phyloP scores from a whole-genome alignment of 2,329 filamentous ascomycete genomes.

The Macrophomina tecta region DNA sequence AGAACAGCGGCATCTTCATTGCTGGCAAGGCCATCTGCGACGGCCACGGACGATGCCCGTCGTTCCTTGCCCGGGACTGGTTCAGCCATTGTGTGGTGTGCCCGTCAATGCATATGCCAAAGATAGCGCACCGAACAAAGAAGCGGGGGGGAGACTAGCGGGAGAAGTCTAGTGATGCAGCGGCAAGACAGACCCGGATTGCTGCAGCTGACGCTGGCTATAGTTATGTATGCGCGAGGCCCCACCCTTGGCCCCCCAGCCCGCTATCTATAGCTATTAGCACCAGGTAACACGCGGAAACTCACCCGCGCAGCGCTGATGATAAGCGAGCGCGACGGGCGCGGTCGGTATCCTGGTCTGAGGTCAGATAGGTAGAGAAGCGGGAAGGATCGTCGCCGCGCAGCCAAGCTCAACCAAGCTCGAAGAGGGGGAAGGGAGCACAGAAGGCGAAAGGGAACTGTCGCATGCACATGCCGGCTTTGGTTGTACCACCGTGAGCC shows the following conservation, averaged over 20 bases:
- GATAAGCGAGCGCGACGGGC: slow-evolving; percentile 10
- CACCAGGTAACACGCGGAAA: not conserved
- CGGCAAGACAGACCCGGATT: not conserved
- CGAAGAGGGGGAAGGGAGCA: not conserved
- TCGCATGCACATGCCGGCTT: slow-evolving; percentile 11
- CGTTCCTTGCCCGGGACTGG: slow-evolving; percentile 12
- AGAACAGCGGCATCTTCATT: slow-evolving; percentile 50
- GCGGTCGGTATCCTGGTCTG: not conserved
- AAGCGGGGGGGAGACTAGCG: not conserved
- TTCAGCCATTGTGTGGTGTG: slow-evolving; percentile 5
- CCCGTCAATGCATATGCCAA: not conserved
- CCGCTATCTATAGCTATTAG: slow-evolving; percentile 13
- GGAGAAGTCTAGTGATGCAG: not conserved
- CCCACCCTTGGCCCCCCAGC: not conserved
- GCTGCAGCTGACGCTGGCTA: not conserved
- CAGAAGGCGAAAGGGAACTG: not conserved
- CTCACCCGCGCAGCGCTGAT: slow-evolving; percentile 2
- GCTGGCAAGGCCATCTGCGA: slow-evolving; percentile 38
- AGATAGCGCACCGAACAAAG: not conserved
- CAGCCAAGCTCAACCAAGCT: slow-evolving; percentile 16
- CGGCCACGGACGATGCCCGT: slow-evolving; percentile 8
- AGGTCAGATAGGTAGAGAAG: not conserved
- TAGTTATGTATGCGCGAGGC: not conserved
- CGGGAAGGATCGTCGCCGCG: not conserved
- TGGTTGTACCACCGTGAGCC: not conserved